Base-by-base conservation (phyloP, 306 rosid genomes). In the Dalbergia cultrata region DNA sequence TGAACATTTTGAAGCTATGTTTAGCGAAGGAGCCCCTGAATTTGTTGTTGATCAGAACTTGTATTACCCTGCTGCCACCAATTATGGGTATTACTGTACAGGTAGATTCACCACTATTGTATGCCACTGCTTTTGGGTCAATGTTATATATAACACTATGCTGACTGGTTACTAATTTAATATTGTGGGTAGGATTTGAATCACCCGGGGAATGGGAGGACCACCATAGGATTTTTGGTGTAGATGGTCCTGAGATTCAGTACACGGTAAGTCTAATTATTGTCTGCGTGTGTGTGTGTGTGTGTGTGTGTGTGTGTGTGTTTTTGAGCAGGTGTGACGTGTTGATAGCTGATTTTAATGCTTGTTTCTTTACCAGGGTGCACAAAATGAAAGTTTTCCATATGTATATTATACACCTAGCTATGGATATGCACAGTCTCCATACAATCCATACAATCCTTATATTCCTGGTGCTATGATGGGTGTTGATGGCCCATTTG, bases 351-450 rank as follows among this genome's bases (percentile, higher is more conserved):
- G 61, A 85, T 80, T 66, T 88, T 26, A 66, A 35, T 77, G 12
- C 21, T 18, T 86, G 21, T 68, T 66, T 86, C 13, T 76, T 68
- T 43, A 67, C 19, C 94, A 95, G 97, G 95, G 97, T 91, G 87
- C 83, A 33, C 97, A 90, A 79, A 90, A 88, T 56, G 97, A 95
- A 89, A 89, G 80, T 90, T 81, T 88, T 35, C 92, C 93, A 17
- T 95, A 90, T 89, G 97, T 90, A 90, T 95, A 91, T 89, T 95
- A 89, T 86, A 76, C 82, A 76, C 85, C 85, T 82, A 89, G 82
- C 93, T 92, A 92, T 90, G 98, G 97, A 80, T 95, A 87, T 91
- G 90, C 97, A 95, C 97, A 95, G 94, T 90, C 97, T 60, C 92
- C 97, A 66, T 95, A 91, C 90, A 95, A 95, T 81, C 98, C 98